Conservation (phyloP, 2,329 filamentous ascomycete genomes). For the Fusarium continuum region DNA sequence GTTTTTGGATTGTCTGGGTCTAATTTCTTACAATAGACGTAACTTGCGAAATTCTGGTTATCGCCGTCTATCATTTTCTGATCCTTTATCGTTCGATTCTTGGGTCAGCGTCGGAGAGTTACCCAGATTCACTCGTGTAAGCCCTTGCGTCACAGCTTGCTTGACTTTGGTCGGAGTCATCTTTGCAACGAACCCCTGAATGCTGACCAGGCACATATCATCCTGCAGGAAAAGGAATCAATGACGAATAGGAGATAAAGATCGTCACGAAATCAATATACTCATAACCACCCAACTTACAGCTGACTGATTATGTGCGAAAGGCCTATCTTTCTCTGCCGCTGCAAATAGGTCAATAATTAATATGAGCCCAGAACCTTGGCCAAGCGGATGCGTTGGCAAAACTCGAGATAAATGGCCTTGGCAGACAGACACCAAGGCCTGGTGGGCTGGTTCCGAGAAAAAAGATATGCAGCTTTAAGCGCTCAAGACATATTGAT, state of each 20-base stretch:
- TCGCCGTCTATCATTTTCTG: not conserved
- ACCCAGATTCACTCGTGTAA: constrained; percentile 6
- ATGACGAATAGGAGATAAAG: not conserved
- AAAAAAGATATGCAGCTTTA: not conserved
- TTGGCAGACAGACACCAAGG: not conserved
- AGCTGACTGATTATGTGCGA: too few species aligned
- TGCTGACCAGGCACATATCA: not conserved
- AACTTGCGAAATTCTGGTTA: not conserved
- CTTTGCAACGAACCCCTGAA: not conserved
- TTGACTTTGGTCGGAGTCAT: not conserved
- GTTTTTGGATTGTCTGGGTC: not conserved
- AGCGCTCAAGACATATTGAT: constrained; percentile 4
- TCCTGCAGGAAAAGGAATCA: not conserved
- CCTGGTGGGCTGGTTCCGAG: not conserved
- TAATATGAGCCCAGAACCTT: not conserved
- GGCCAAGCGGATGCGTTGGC: constrained; percentile 6
- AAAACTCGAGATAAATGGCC: not conserved
- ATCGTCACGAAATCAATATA: not conserved
- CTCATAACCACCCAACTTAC: not conserved
- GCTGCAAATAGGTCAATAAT: too few species aligned
- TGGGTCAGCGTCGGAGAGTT: not conserved
- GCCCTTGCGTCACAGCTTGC: not conserved
- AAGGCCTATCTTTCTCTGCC: too few species aligned
- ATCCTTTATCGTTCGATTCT: not conserved
- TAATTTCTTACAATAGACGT: constrained; percentile 3